These are phyloP conservation scores for Gloeophyllum trabeum DNA, from an alignment of 768 basidiomycete species.

Conservation along the genomic window DNA sequence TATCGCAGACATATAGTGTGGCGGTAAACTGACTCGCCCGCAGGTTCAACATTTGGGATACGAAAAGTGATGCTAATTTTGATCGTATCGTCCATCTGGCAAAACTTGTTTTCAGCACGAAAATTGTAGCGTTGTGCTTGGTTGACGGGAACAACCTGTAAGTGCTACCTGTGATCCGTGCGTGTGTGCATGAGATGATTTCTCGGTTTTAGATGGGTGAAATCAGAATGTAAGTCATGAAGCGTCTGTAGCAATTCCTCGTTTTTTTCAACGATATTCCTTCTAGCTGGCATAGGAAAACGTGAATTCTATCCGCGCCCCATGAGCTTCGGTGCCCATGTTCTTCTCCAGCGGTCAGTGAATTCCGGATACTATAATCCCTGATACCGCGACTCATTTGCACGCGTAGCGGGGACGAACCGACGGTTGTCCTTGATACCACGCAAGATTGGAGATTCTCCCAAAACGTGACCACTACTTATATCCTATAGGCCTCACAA, in stretches of 20 bases:
- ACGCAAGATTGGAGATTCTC: constrained; percentile 80
- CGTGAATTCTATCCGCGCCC: constrained; percentile 34
- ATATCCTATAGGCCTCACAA: constrained; percentile 1
- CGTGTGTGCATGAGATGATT: constrained; percentile 8
- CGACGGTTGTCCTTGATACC: constrained; percentile 76
- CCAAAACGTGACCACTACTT: constrained; percentile 48
- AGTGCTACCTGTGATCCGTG: constrained; percentile 16
- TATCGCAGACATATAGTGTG: background rate
- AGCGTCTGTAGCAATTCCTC: constrained; percentile 4
- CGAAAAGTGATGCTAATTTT: constrained; percentile 79
- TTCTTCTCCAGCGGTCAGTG: constrained; percentile 66
- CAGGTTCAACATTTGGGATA: constrained; percentile 87
- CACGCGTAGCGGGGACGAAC: constrained; percentile 70
- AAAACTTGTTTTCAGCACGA: constrained; percentile 87
- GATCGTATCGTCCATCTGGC: constrained; percentile 90
- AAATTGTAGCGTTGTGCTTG: constrained; percentile 72
- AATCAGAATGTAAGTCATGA: constrained; percentile 64
- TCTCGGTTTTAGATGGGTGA: constrained; percentile 57
- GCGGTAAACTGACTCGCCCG: background rate
- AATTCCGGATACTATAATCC: too few relatives aligned
- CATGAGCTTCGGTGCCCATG: constrained; percentile 74
- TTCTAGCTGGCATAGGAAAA: constrained; percentile 32
- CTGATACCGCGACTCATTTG: too few relatives aligned
- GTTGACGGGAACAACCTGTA: constrained; percentile 82
- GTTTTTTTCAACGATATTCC: background rate